Base-by-base conservation (phyloP, 164 flowering plant species). In the Warburgia ugandensis region DNA sequence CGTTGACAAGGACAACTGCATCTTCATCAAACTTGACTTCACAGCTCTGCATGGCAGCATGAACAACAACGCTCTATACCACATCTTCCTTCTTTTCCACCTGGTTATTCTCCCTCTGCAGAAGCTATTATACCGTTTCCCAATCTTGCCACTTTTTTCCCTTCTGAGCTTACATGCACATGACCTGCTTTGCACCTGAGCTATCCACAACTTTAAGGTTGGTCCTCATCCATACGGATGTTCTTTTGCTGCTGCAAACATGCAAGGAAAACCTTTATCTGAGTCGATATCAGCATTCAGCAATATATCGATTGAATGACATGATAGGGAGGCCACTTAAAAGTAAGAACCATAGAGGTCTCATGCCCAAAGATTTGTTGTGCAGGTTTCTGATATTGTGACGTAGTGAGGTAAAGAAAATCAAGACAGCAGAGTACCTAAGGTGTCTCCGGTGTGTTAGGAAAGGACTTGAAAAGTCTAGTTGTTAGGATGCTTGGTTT, bases 41-140 rank as follows among this genome's bases (percentile, higher is more conserved):
- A 56, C 94, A 84, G 26, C 96, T 96, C 44, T 65, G 83, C 96
- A 84, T 90, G 32, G 95, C 96, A 50, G 97, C 94, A 37, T 89
- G 89, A 10, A 90, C 96, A 33, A 90, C 89, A 21, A 91, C 96
- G 42, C 74, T 86, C 53, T 69, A 66, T 0, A 78, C 85, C 44
- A 84, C 94, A 14, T 80, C 70, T 44, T 49, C 58, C 44, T 54
- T 54, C 76, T 90, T 84, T 90, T 28, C 94, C 94, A 51, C 79
- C 77, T 13, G 91, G 83, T 48, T 73, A 79, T 5, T 86, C 95
- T 68, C 84, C 95, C 67, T 86, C 84, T 6, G 86, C 91, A 3
- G 97, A 82, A 55, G 77, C 91, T 39, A 80, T 73, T 45, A 86
- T 82, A 16, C 73, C 80, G 71, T 90, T 91, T 38, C 95, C 97